A percentile compares a stretch with the other conserved stretches of the same genome.
Evolutionary conservation across 2,329 filamentous ascomycete species (phyloP).

Genomic region (Emericellopsis atlantica): DNA sequence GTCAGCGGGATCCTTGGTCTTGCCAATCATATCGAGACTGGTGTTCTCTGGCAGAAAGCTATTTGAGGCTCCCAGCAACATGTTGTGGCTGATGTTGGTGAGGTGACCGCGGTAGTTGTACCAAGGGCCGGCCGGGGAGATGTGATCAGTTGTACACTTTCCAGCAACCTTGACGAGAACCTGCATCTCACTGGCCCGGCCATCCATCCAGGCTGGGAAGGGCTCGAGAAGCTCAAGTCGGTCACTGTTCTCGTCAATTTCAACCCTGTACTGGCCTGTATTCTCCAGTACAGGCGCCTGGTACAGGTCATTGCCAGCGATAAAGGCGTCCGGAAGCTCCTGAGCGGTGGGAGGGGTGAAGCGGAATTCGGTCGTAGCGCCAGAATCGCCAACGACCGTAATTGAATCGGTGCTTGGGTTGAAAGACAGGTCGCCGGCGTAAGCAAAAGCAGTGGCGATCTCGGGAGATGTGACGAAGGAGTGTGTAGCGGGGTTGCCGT

Average conservation of each 20-base stretch:
- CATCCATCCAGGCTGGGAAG: slow-evolving; percentile 71
- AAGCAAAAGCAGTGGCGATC: slow-evolving; percentile 72
- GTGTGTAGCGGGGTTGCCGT: slow-evolving; percentile 89
- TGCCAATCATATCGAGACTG: slow-evolving; percentile 48
- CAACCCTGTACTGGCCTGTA: too few relatives aligned
- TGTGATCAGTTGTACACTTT: slow-evolving; percentile 96
- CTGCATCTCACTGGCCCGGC: slow-evolving; percentile 70
- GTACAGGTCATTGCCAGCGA: too few relatives aligned
- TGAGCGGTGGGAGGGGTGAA: too few relatives aligned
- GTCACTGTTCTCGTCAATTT: slow-evolving; percentile 74
- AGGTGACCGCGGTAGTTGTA: slow-evolving; percentile 97
- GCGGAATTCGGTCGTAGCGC: too few relatives aligned
- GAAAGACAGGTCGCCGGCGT: slow-evolving; percentile 79
- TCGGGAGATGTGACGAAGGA: slow-evolving; percentile 88
- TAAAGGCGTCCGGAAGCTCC: too few relatives aligned
- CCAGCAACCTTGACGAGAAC: slow-evolving; percentile 94
- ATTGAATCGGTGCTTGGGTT: slow-evolving; percentile 88
- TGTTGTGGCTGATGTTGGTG: slow-evolving; percentile 99
- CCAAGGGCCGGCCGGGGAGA: slow-evolving; percentile 94
- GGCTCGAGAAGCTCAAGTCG: slow-evolving; percentile 85
- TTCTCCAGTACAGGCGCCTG: too few relatives aligned
- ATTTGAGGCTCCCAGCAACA: slow-evolving; percentile 73
- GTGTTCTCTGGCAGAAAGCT: too few relatives aligned
- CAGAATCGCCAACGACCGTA: slow-evolving; percentile 30
- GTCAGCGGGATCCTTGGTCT: slow-evolving; percentile 72